Base-by-base conservation (phyloP, 2,329 filamentous ascomycete genomes). In the Pezicula neosporulosa region DNA sequence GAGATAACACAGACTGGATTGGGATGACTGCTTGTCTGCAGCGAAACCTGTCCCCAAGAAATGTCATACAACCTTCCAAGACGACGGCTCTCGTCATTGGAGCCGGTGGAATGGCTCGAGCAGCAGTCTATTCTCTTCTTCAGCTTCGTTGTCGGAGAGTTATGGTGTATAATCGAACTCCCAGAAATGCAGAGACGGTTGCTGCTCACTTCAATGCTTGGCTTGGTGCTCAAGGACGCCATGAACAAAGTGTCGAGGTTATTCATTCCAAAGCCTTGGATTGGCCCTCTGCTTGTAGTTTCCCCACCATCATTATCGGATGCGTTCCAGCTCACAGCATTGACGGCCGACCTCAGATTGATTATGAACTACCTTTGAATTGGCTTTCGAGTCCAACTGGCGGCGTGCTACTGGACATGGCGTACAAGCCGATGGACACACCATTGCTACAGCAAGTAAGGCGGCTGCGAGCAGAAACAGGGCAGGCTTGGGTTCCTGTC, bases 1-100 rank as follows among this genome's bases (percentile, higher is more conserved):
- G 87, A 1, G 86, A 90, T 51, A 91, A 91, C 53, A 90, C 86
- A 0, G 87, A 90, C 63, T 90, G 87, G 86, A 86, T 90, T 35
- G 87, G 87, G 10, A 87, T 90, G 36, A 75, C 83, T 42, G 85
- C 85, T 3, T 90, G 86, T 61, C 80, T 90, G 42, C 77, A 82
- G 4, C 77, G 85, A 37, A 85, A 86, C 2, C 71, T 90, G 1
- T 89, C 86, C 1, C 87, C 87, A 0, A 85, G 85, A 1, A 85
- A 85, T 55, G 80, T 79, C 2, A 76, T 85, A 1, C 72, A 78
- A 2, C 70, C 77, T 0, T 48, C 49, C 6, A 44, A 47, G 42
- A 58, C 53, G n/a, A 44, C 88, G 3, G 82, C 76, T 1, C 70
- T 86, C n/a, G 74, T 86, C 21, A 75, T 86, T 38, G 83, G 83